Conservation (phyloP, 768 basidiomycete species). For the Calocybe gangraenosa region DNA sequence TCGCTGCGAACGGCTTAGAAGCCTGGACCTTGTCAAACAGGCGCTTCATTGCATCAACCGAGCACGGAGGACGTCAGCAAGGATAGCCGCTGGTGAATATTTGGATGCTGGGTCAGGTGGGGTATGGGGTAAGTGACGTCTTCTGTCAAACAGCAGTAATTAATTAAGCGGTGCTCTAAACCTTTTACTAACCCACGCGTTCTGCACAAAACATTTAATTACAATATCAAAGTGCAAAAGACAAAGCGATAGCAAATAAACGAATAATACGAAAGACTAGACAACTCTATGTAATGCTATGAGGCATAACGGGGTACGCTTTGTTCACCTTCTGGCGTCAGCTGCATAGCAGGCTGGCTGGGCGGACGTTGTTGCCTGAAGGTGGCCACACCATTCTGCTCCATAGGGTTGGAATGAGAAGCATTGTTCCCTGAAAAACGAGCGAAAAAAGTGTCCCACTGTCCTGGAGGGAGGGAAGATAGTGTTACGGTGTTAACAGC, state of each 20-base stretch:
- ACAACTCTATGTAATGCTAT: not conserved
- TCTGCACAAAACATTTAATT: too few species aligned
- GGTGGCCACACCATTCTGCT: constrained; percentile 10
- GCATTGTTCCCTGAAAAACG: constrained; percentile 36
- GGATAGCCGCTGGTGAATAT: too few species aligned
- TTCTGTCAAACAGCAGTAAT: too few species aligned
- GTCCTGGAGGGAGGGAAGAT: constrained; percentile 38
- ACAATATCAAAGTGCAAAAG: not conserved
- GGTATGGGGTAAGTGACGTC: too few species aligned
- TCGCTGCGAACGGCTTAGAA: constrained; percentile 29
- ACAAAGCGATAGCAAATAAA: constrained; percentile 7
- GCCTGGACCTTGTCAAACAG: constrained; percentile 17
- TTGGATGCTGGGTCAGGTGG: too few species aligned
- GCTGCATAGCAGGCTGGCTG: constrained; percentile 1
- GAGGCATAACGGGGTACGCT: constrained; percentile 15
- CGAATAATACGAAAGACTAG: not conserved
- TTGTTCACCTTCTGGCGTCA: constrained; percentile 10
- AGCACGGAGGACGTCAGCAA: too few species aligned
- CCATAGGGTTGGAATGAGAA: constrained; percentile 18
- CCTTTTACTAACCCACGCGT: too few species aligned
- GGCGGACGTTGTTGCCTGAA: constrained; percentile 18
- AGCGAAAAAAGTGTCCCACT: constrained; percentile 82
- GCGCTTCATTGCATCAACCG: constrained; percentile 15
- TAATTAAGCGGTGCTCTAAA: too few species aligned
- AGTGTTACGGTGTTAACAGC: constrained; percentile 1